Base-by-base conservation (phyloP, 176 grass and related monocot genomes). In the Urochloa ruziziensis region DNA sequence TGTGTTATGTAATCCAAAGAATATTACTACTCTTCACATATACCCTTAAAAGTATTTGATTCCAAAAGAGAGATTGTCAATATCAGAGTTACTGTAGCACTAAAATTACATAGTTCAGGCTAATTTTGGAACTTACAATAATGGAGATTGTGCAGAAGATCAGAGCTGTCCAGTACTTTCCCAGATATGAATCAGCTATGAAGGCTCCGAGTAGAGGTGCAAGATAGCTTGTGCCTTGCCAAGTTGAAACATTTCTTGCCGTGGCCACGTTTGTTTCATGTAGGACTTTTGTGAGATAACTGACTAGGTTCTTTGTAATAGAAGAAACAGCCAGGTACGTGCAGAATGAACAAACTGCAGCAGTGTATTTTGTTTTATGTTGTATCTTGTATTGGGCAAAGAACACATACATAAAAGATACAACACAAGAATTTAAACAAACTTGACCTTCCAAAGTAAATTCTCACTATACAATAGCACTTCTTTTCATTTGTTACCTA, bases 131-230 rank as follows among this genome's bases (percentile, higher is more conserved):
- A 86, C 92, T 97, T 88, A 97, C 92, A 81, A 67, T 61, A 36
- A 84, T 52, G 87, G 86, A 85, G 81, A 93, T 56, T 4, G 59
- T 77, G 60, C 84, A 94, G 74, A 89, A 92, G 23, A 92, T 88
- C 61, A 89, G 58, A 75, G 84, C 79, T 68, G 95, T 91, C 34
- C 73, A n/a, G 81, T 94, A 94, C 68, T 82, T 94, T 5, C 92
- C 95, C 86, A 86, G 75, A 25, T 82, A 94, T 15, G 92, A 94
- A 88, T 97, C 95, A 39, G 92, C 90, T 48, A 94, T 35, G 23
- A 97, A 79, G 6, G 92, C 95, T 62, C 92, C 95, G 65, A 94
- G 4, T 51, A 93, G 37, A 73, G 91, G 88, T 10, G 58, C 74
- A 4, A 93, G 64, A 21, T 48, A 88, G 36, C 67, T 79, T 54